Conservation (phyloP, 2,329 filamentous ascomycete genomes). For the Sporothrix variecibatus region DNA sequence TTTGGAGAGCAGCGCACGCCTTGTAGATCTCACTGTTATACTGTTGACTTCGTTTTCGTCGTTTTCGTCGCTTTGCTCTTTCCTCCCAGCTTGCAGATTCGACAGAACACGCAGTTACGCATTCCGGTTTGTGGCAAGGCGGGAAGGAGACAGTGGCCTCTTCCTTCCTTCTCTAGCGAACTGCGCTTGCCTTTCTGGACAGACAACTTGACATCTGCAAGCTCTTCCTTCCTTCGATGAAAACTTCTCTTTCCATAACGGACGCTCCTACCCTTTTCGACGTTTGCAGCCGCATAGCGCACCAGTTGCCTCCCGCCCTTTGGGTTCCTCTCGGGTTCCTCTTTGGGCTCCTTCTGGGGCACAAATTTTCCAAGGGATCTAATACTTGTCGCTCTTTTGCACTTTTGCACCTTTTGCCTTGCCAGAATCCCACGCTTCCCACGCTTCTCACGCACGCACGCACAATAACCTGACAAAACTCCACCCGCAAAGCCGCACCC, state of each 20-base stretch:
- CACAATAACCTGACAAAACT: background rate
- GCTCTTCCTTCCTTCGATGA: background rate
- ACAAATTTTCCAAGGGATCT: background rate
- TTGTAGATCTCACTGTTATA: background rate
- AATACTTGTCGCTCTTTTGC: too few species aligned
- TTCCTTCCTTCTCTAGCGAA: background rate
- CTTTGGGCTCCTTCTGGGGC: too few species aligned
- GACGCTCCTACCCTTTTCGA: constrained; percentile 2
- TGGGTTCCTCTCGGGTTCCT: background rate
- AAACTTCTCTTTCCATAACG: background rate
- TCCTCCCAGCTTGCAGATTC: background rate
- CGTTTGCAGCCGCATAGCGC: background rate
- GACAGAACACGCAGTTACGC: background rate
- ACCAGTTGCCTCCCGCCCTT: background rate
- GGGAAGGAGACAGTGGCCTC: background rate
- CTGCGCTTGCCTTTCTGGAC: background rate
- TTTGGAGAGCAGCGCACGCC: background rate
- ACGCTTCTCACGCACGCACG: background rate
- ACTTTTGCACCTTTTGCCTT: background rate
- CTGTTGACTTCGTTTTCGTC: background rate
- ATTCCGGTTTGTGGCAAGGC: background rate
- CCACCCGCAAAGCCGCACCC: constrained; percentile 2
- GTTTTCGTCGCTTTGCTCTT: background rate
- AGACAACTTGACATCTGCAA: background rate
- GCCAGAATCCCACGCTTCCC: constrained; percentile 10